phyloP scores from a whole-genome alignment of 148 eudicot species.

The Dianthus caryophyllus region DNA sequence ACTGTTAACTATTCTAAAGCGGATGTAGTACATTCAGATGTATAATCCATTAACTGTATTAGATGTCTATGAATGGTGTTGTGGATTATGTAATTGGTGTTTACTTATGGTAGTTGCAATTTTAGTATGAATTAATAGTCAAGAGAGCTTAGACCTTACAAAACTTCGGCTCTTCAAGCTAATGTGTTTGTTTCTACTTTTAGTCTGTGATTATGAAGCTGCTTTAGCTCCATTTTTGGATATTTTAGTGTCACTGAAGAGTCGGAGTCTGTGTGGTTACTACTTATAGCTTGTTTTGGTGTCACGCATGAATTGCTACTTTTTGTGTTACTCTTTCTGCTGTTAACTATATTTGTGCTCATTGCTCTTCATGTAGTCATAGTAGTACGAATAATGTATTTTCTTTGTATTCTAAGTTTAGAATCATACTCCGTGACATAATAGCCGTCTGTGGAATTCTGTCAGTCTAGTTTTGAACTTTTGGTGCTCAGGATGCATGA shows the following conservation, averaged over 20 bases:
- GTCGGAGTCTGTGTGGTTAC: background rate
- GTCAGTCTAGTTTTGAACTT: background rate
- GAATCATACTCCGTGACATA: background rate
- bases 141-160: background rate
- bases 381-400: background rate
- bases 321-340: background rate
- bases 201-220: background rate
- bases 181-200: background rate
- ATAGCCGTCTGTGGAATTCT: too few relatives aligned
- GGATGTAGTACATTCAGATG: too few relatives aligned
- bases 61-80: background rate
- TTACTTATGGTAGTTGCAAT: too few relatives aligned
- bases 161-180: background rate
- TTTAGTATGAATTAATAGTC: too few relatives aligned
- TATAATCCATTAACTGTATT: too few relatives aligned
- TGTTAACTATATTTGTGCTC: background rate
- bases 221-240: background rate
- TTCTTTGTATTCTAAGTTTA: background rate
- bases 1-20: too few relatives aligned
- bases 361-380: background rate
- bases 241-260: background rate
- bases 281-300: background rate
- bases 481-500: background rate
- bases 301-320: background rate
- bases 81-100: too few relatives aligned